Conservation (phyloP, 2,329 filamentous ascomycete species). For the Rhynchosporium agropyri region DNA sequence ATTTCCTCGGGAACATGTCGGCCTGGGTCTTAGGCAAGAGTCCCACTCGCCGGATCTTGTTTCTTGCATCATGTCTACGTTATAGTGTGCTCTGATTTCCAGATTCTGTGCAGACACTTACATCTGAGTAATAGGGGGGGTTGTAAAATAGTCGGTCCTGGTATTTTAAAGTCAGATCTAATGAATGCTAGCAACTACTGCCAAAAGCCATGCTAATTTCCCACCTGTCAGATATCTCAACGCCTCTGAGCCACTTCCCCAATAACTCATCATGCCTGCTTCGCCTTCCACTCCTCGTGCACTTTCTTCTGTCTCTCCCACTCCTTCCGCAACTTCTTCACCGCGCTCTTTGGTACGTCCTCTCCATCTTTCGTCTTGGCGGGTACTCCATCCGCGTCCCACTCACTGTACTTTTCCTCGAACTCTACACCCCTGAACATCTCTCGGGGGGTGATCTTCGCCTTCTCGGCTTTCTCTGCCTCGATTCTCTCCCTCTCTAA, state of each 20-base stretch:
- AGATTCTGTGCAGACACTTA: too few relatives aligned
- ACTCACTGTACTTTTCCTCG: constrained; percentile 67
- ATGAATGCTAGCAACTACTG: too few relatives aligned
- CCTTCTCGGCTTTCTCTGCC: constrained; percentile 59
- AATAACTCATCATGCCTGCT: constrained; percentile 30
- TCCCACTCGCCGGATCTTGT: too few relatives aligned
- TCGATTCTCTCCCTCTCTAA: constrained; percentile 53
- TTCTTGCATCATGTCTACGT: too few relatives aligned
- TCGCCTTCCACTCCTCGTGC: constrained; percentile 62
- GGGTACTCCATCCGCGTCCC: constrained; percentile 83
- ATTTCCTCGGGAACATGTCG: too few relatives aligned
- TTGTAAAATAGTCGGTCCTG: too few relatives aligned
- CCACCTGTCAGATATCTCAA: neutral
- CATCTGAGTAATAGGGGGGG: too few relatives aligned
- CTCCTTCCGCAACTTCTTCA: constrained; percentile 84
- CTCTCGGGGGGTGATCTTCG: constrained; percentile 56
- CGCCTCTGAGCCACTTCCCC: neutral
- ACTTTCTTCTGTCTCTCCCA: constrained; percentile 90
- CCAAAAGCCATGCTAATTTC: neutral
- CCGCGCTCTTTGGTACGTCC: constrained; percentile 76
- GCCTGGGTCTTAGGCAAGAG: too few relatives aligned
- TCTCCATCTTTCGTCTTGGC: constrained; percentile 75
- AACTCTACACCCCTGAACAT: constrained; percentile 55
- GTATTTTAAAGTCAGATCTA: too few relatives aligned
- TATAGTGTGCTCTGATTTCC: too few relatives aligned